phyloP scores from a whole-genome alignment of 345 rosid species.

The Zanthoxylum bungeanum region DNA sequence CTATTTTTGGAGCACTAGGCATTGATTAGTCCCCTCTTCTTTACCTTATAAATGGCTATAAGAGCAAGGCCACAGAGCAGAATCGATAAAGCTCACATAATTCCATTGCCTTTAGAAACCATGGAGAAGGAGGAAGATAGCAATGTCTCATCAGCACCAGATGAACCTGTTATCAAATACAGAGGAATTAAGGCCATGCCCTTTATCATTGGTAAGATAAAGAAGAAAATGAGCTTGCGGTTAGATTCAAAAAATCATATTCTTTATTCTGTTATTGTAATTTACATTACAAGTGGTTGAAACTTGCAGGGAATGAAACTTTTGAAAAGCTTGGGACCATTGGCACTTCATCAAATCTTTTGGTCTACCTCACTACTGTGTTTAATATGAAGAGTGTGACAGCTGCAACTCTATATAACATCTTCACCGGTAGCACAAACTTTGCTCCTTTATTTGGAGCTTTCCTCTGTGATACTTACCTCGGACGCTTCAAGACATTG shows the following conservation, averaged over 20 bases:
- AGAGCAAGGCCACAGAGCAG: no score
- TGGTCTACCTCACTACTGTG: slow-evolving; percentile 32
- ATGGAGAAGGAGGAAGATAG: no score
- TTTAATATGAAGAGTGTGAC: slow-evolving; percentile 38
- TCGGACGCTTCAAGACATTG: slow-evolving; percentile 33
- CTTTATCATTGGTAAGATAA: slow-evolving; percentile 14
- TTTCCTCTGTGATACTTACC: slow-evolving; percentile 31
- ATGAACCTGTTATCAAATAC: not conserved
- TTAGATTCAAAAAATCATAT: no score
- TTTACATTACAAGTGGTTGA: not conserved
- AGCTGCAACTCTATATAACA: slow-evolving; percentile 25
- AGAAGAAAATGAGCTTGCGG: no score
- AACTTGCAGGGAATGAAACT: slow-evolving; percentile 35
- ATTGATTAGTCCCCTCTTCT: not conserved
- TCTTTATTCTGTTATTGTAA: no score
- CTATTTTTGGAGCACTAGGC: not conserved
- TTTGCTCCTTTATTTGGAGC: slow-evolving; percentile 39
- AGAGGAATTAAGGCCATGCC: slow-evolving; percentile 8
- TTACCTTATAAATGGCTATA: not conserved
- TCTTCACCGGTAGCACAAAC: slow-evolving; percentile 33
- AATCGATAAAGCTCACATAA: no score
- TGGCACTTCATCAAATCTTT: slow-evolving; percentile 32
- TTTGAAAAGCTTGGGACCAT: slow-evolving; percentile 43
- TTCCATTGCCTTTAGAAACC: no score
- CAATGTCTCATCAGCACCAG: no score